These are phyloP conservation scores for Xerocomus nothofagi DNA, from an alignment of 1,284 basidiomycete species.

Conservation along the genomic window DNA sequence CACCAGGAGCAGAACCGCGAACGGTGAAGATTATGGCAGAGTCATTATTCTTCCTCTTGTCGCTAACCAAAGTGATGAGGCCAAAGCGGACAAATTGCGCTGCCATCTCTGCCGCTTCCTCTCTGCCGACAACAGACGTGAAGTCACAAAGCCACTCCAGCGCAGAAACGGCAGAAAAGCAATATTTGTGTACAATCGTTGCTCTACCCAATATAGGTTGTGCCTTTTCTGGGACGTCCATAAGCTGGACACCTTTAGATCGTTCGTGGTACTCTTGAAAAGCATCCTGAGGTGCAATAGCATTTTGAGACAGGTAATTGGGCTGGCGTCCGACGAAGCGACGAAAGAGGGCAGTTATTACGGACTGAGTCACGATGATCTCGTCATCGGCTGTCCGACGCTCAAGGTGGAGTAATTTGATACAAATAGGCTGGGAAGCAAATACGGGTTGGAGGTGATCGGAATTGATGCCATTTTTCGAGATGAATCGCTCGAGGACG, in stretches of 20 bases:
- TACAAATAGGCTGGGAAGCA: conserved; percentile 92
- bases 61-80: conserved; percentile 83
- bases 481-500: conserved; percentile 98
- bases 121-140: conserved; percentile 92
- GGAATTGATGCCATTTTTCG: conserved; percentile 96
- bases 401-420: conserved; percentile 97
- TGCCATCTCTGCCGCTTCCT: conserved; percentile 96
- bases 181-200: conserved; percentile 62
- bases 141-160: conserved; percentile 98
- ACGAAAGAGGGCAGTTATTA: conserved; percentile 93
- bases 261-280: conserved; percentile 79
- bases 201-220: conserved; percentile 51
- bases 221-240: conserved; percentile 65
- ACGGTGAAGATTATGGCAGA: conserved; percentile 88
- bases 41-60: conserved; percentile 86
- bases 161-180: conserved; percentile 84
- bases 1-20: conserved; percentile 72
- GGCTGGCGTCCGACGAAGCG: conserved; percentile 88
- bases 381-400: conserved; percentile 92
- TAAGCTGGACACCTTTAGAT: conserved; percentile 72
- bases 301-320: conserved; percentile 63
- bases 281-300: conserved; percentile 53
- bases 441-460: conserved; percentile 93
- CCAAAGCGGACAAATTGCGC: conserved; percentile 98
- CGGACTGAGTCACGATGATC: conserved; percentile 92